Conservation (phyloP, 768 basidiomycete genomes). For the Suillus weaverae region DNA sequence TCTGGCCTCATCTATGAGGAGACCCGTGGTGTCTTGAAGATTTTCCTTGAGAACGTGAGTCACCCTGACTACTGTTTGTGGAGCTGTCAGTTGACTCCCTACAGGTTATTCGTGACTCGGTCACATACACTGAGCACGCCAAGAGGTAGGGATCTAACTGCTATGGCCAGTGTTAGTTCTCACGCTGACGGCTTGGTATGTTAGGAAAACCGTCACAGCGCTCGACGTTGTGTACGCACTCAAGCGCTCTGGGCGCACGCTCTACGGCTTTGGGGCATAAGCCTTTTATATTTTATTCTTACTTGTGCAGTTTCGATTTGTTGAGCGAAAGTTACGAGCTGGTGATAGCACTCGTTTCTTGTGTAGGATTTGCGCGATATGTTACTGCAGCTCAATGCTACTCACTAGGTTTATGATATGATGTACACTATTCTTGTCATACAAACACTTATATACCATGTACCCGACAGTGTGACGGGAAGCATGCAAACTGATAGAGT, state of each 20-base stretch:
- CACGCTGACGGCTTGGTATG: constrained; percentile 5
- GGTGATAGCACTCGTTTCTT: not conserved
- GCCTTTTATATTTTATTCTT: constrained; percentile 1
- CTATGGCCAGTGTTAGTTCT: not conserved
- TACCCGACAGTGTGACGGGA: not conserved
- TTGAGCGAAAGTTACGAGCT: not conserved
- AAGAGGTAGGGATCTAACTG: constrained; percentile 47
- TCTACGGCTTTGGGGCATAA: constrained; percentile 82
- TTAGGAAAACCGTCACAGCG: constrained; percentile 80
- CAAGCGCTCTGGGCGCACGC: constrained; percentile 73
- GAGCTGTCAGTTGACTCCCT: constrained; percentile 12
- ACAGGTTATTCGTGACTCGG: constrained; percentile 87
- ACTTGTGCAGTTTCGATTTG: not conserved
- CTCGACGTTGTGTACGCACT: constrained; percentile 81
- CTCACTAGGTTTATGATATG: constrained; percentile 1
- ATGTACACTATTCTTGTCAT: constrained; percentile 1
- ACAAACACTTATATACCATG: not conserved
- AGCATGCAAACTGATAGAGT: not conserved
- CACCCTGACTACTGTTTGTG: constrained; percentile 21
- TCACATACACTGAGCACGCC: constrained; percentile 93
- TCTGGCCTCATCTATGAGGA: constrained; percentile 89
- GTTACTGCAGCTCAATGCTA: not conserved
- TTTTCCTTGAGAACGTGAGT: constrained; percentile 81
- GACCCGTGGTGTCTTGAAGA: constrained; percentile 89
- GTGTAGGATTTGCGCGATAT: not conserved